Evolutionary conservation across 164 flowering plant genomes (phyloP).

Genomic region (Cinnamomum micranthum): DNA sequence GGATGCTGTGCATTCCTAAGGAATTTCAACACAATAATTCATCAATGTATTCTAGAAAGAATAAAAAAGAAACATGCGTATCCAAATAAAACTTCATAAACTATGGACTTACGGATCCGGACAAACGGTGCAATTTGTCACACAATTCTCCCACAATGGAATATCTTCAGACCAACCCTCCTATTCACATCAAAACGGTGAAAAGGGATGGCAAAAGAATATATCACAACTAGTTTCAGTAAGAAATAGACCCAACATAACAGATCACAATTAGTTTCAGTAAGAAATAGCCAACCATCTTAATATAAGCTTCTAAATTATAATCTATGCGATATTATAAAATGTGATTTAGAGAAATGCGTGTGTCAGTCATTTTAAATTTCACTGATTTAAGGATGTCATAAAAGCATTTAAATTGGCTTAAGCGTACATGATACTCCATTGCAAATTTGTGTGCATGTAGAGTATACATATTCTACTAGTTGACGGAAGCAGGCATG

Average conservation of each 20-base stretch:
- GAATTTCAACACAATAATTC: background rate
- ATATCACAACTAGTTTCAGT: background rate
- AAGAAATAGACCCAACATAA: background rate
- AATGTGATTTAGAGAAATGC: too few species aligned
- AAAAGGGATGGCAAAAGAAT: background rate
- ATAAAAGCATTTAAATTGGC: background rate
- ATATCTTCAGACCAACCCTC: conserved; percentile 53
- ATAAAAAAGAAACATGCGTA: background rate
- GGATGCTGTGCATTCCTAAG: background rate
- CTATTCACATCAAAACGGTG: conserved; percentile 25
- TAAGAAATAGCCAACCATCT: background rate
- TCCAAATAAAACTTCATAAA: background rate
- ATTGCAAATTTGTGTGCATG: background rate
- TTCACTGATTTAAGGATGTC: background rate
- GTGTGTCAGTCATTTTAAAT: background rate
- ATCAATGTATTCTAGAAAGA: too few species aligned
- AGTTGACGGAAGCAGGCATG: background rate
- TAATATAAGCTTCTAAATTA: conserved; percentile 1
- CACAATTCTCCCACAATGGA: conserved; percentile 56
- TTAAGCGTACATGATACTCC: background rate
- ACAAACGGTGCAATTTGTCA: conserved; percentile 47
- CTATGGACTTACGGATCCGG: conserved; percentile 70
- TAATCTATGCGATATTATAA: too few species aligned
- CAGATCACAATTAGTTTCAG: too few species aligned
- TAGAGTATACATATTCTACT: background rate